Conservation (phyloP, 2,329 filamentous ascomycete species). For the Sporothrix euskadiensis region DNA sequence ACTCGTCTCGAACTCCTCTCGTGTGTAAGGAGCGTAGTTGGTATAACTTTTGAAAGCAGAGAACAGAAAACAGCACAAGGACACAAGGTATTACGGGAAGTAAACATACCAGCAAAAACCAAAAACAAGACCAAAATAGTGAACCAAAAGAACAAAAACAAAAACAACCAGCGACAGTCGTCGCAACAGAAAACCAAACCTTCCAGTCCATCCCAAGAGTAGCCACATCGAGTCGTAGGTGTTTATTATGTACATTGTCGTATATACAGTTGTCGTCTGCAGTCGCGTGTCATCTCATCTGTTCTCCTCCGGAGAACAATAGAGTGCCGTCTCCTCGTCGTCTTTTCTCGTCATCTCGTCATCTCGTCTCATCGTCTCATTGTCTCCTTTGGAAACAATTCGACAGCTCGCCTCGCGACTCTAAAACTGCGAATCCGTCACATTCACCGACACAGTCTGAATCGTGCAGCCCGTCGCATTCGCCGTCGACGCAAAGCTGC, state of each 20-base stretch:
- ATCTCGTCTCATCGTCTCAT: not conserved
- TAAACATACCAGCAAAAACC: not conserved
- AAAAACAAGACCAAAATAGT: not conserved
- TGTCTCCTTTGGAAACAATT: not conserved
- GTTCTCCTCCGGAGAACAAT: not conserved
- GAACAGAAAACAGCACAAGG: not conserved
- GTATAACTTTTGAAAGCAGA: not conserved
- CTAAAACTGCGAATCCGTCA: conserved; percentile 25
- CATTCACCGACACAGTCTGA: conserved; percentile 25
- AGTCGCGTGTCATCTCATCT: not conserved
- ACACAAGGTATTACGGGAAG: not conserved
- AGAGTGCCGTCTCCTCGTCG: too few relatives aligned
- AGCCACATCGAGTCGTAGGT: not conserved
- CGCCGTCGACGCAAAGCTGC: conserved; percentile 26
- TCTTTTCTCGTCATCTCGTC: too few relatives aligned
- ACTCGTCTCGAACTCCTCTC: too few relatives aligned
- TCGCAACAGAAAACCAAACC: not conserved
- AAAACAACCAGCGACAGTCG: too few relatives aligned
- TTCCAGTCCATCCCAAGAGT: not conserved
- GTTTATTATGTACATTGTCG: not conserved
- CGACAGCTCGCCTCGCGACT: not conserved
- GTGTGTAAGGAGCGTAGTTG: not conserved
- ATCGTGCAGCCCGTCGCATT: conserved; percentile 29
- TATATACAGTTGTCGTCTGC: not conserved
- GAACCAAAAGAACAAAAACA: not conserved